phyloP scores from a whole-genome alignment of 352 stramenopile species.

The Pythium myriotylum region DNA sequence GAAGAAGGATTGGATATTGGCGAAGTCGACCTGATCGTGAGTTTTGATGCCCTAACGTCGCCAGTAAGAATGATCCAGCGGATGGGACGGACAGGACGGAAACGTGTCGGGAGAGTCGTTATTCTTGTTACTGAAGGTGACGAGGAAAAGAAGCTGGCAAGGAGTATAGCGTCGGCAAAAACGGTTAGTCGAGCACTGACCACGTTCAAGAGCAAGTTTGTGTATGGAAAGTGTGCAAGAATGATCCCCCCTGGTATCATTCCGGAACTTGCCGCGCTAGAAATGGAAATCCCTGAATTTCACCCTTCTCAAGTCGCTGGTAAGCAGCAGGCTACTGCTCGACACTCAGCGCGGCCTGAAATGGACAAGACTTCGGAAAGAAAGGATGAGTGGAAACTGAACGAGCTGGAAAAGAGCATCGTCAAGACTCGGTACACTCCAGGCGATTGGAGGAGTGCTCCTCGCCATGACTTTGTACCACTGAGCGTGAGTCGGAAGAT shows the following conservation, averaged over 20 bases:
- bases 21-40: constrained; percentile 94
- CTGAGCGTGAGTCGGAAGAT: constrained; percentile 41
- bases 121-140: constrained; percentile 90
- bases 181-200: constrained; percentile 79
- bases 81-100: constrained; percentile 96
- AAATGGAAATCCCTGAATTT: constrained; percentile 83
- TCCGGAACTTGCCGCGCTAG: constrained; percentile 50
- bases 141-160: constrained; percentile 87
- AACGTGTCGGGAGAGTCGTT: constrained; percentile 91
- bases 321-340: constrained; percentile 33
- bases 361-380: constrained; percentile 4
- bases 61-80: constrained; percentile 96
- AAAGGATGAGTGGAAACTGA: constrained; percentile 55
- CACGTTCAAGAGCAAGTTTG: constrained; percentile 90
- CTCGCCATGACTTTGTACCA: constrained; percentile 44
- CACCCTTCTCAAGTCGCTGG: constrained; percentile 73
- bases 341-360: constrained; percentile 7
- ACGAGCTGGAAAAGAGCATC: constrained; percentile 63
- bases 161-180: constrained; percentile 77
- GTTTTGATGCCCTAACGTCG: constrained; percentile 93
- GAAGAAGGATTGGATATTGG: constrained; percentile 97
- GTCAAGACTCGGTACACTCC: constrained; percentile 51
- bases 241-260: constrained; percentile 67
- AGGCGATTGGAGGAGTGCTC: constrained; percentile 25
- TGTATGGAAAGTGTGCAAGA: constrained; percentile 77